Evolutionary conservation across 805 yeast species (phyloP).

Genomic region (baker's yeast (Saccharomyces cerevisiae)): DNA sequence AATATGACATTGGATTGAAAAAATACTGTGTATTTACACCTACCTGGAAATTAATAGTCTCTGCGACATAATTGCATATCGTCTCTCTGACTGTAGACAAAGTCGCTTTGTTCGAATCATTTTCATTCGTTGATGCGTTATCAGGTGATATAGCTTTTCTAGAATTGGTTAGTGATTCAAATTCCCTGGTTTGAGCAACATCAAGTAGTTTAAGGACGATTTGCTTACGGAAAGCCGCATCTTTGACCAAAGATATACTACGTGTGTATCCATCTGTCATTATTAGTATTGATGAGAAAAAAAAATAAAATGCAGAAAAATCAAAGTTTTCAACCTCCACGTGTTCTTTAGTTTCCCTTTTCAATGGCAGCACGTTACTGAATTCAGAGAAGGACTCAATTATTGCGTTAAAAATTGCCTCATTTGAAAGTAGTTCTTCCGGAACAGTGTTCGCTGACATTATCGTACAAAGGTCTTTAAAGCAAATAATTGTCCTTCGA

Average conservation of each 20-base stretch:
- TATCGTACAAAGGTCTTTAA: constrained; percentile 57
- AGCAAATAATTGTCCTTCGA: constrained; percentile 24
- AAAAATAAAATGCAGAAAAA: constrained; percentile 38
- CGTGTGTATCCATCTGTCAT: constrained; percentile 28
- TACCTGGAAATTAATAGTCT: constrained; percentile 23
- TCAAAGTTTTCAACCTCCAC: constrained; percentile 87
- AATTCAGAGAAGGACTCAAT: constrained; percentile 23
- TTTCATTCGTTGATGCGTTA: not conserved
- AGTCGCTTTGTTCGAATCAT: not conserved
- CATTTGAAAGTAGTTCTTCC: constrained; percentile 27
- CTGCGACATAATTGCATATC: constrained; percentile 18
- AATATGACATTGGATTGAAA: constrained; percentile 28
- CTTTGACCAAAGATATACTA: constrained; percentile 20
- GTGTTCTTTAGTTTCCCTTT: constrained; percentile 69
- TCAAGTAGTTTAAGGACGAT: constrained; percentile 13
- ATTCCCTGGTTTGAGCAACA: constrained; percentile 14
- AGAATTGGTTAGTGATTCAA: constrained; percentile 12
- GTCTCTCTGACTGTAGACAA: constrained; percentile 14
- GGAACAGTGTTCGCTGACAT: constrained; percentile 59
- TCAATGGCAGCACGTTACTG: constrained; percentile 48
- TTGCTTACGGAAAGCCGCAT: constrained; percentile 12
- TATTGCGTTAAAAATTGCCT: constrained; percentile 12
- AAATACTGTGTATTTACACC: constrained; percentile 28
- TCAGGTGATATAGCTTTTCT: constrained; percentile 5
- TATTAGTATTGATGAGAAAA: constrained; percentile 25